Percentiles rank a stretch among this genome's conserved stretches.
Conservation (phyloP, 2,329 filamentous ascomycete species). For the Biscogniauxia sp. region DNA sequence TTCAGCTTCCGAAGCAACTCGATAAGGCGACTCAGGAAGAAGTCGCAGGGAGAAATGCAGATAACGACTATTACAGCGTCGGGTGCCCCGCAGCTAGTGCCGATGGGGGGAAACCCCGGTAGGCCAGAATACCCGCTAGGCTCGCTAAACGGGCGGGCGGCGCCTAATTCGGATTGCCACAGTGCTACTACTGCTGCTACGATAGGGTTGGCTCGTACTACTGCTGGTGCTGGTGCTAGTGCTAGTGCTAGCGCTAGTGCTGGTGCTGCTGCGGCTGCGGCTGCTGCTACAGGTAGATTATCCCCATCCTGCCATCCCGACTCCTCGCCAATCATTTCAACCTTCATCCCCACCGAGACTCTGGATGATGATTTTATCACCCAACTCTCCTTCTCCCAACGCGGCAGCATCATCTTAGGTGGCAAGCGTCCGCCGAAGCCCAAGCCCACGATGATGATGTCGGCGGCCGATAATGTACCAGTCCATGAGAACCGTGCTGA, state of each 20-base stretch:
- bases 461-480: conserved; percentile 20
- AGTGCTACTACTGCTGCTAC: too few relatives aligned
- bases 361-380: conserved; percentile 58
- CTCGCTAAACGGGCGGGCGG: conserved; percentile 12
- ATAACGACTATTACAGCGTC: not conserved
- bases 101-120: conserved; percentile 18
- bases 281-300: conserved; percentile 19
- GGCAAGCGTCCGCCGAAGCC: conserved; percentile 39
- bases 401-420: conserved; percentile 62
- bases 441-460: conserved; percentile 28
- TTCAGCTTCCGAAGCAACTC: conserved; percentile 24
- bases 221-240: not conserved
- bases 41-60: conserved; percentile 9
- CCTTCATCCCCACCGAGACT: conserved; percentile 54
- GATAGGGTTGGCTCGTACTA: not conserved
- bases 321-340: conserved; percentile 51
- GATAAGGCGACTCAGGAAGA: conserved; percentile 28
- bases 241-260: not conserved
- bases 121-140: conserved; percentile 17
- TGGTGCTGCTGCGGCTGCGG: not conserved
- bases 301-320: conserved; percentile 27
- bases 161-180: conserved; percentile 18
- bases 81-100: not conserved
- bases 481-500: conserved; percentile 10
- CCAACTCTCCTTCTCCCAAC: conserved; percentile 58